Conservation (phyloP, 1,284 basidiomycete species). For the Ceratobasidium sp. region DNA sequence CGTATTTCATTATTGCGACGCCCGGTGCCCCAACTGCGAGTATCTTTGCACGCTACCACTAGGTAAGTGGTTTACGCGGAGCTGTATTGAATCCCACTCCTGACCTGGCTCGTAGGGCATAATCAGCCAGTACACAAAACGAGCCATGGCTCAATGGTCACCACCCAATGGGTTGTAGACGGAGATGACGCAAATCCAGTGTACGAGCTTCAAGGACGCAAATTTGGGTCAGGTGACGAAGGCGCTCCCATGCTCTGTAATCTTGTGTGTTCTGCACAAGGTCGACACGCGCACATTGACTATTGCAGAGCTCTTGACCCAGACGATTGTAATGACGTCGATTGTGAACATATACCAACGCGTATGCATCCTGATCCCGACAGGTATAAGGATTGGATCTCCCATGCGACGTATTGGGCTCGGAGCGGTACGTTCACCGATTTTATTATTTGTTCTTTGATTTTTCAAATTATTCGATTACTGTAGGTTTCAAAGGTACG, state of each 20-base stretch:
- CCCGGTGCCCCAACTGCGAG: constrained; percentile 61
- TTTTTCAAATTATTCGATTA: background rate
- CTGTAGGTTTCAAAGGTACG: constrained; percentile 37
- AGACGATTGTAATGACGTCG: constrained; percentile 52
- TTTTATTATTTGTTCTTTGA: background rate
- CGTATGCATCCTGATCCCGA: constrained; percentile 56
- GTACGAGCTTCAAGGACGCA: constrained; percentile 61
- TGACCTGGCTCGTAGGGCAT: constrained; percentile 56
- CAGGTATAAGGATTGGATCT: constrained; percentile 60
- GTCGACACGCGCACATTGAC: constrained; percentile 62
- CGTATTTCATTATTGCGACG: constrained; percentile 60
- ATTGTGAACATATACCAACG: constrained; percentile 57
- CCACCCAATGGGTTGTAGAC: constrained; percentile 61
- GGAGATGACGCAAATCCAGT: constrained; percentile 54
- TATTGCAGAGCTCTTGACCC: constrained; percentile 57
- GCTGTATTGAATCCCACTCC: background rate
- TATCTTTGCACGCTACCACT: constrained; percentile 66
- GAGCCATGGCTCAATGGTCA: constrained; percentile 67
- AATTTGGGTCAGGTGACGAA: constrained; percentile 62
- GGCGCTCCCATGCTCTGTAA: constrained; percentile 70
- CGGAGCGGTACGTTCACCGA: constrained; percentile 44
- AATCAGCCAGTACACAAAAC: constrained; percentile 67
- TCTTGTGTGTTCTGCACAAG: constrained; percentile 60
- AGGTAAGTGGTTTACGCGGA: constrained; percentile 49
- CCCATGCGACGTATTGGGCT: constrained; percentile 62